A percentile compares a stretch with the other conserved stretches of the same genome.
Conservation (phyloP, 805 yeast genomes). For the Ogataea trehaloabstinens region DNA sequence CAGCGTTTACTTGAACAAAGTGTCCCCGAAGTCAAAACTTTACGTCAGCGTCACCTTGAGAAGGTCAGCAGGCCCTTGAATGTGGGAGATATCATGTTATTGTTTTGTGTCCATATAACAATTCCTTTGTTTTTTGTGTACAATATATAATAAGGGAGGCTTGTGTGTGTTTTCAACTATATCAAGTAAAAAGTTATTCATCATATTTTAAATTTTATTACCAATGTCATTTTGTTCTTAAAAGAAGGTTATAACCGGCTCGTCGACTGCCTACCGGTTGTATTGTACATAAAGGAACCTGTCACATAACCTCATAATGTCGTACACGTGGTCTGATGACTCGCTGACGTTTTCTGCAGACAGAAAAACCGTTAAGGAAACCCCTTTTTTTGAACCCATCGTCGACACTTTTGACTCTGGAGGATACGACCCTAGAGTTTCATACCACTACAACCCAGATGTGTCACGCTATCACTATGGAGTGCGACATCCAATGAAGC, state of each 20-base stretch:
- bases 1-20: too few relatives aligned
- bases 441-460: conserved; percentile 84
- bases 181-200: background rate
- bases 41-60: too few relatives aligned
- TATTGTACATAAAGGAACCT: too few relatives aligned
- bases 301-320: conserved; percentile 12
- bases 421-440: conserved; percentile 57
- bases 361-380: conserved; percentile 25
- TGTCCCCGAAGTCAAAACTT: too few relatives aligned
- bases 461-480: conserved; percentile 87
- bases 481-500: conserved; percentile 97
- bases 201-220: background rate
- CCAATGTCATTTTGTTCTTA: background rate
- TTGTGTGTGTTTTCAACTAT: conserved; percentile 7
- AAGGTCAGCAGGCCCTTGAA: too few relatives aligned
- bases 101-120: too few relatives aligned
- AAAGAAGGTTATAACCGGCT: too few relatives aligned
- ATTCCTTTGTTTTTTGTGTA: too few relatives aligned
- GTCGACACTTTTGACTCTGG: conserved; percentile 36
- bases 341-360: conserved; percentile 26
- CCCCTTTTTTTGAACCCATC: conserved; percentile 48
- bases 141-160: too few relatives aligned
- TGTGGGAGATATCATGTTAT: too few relatives aligned
- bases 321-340: conserved; percentile 27
- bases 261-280: too few relatives aligned